Conservation (phyloP, 805 yeast species). For the Starmerella gropengiesseri region DNA sequence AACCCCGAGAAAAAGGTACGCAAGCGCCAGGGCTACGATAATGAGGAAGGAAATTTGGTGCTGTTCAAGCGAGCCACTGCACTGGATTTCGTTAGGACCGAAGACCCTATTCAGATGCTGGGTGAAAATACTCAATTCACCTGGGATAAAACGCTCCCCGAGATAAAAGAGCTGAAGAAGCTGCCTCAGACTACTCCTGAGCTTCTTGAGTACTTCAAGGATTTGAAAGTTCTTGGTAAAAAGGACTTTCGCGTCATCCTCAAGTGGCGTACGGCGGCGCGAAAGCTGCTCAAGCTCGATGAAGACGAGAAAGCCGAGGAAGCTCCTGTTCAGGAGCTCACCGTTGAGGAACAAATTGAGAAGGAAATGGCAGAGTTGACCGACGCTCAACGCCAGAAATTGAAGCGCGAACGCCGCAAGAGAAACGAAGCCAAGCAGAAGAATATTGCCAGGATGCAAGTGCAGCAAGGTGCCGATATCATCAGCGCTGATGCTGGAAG, state of each 20-base stretch:
- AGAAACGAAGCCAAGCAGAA: conserved; percentile 76
- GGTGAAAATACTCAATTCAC: conserved; percentile 62
- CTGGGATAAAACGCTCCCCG: conserved; percentile 51
- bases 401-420: conserved; percentile 71
- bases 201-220: conserved; percentile 72
- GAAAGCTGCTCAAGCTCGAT: conserved; percentile 63
- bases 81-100: conserved; percentile 69
- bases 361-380: conserved; percentile 67
- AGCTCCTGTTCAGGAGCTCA: conserved; percentile 46
- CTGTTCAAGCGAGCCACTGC: conserved; percentile 61
- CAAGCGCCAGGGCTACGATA: conserved; percentile 88
- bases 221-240: conserved; percentile 85
- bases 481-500: conserved; percentile 88
- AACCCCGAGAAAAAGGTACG: conserved; percentile 88
- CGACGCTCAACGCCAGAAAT: conserved; percentile 55
- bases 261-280: conserved; percentile 80
- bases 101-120: conserved; percentile 71
- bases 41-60: conserved; percentile 63
- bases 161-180: conserved; percentile 60
- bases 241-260: conserved; percentile 80
- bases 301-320: conserved; percentile 41
- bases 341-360: conserved; percentile 79
- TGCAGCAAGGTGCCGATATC: conserved; percentile 87
- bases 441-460: conserved; percentile 82
- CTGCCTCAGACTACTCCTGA: conserved; percentile 71